These are phyloP conservation scores for Ramaria rubella DNA, from an alignment of 768 basidiomycete species.

Conservation along the genomic window DNA sequence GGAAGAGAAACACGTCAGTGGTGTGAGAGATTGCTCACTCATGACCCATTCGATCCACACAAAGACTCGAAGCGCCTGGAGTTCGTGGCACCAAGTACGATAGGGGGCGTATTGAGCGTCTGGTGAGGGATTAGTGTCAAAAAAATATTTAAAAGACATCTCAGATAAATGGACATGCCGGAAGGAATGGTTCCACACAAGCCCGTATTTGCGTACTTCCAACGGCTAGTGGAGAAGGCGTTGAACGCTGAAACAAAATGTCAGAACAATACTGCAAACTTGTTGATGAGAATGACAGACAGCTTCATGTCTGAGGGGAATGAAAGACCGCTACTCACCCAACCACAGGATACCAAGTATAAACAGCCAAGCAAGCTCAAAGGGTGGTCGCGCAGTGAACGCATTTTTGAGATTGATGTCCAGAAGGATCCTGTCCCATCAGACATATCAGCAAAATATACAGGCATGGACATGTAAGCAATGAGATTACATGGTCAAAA, in stretches of 20 bases:
- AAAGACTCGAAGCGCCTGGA: slow-evolving; percentile 49
- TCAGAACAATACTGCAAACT: no score
- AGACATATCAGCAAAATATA: background rate
- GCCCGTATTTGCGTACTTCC: slow-evolving; percentile 39
- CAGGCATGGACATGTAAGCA: background rate
- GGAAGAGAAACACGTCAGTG: slow-evolving; percentile 22
- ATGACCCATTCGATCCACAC: slow-evolving; percentile 54
- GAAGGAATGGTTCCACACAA: slow-evolving; percentile 42
- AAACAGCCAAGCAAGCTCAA: slow-evolving; percentile 41
- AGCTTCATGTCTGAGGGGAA: no score
- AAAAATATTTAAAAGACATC: background rate
- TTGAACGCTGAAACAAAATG: slow-evolving; percentile 39
- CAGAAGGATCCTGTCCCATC: slow-evolving; percentile 31
- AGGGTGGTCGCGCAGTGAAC: slow-evolving; percentile 40
- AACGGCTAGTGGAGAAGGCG: slow-evolving; percentile 54
- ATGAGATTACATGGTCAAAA: slow-evolving; percentile 36
- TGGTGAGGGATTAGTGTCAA: background rate
- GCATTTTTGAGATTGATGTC: slow-evolving; percentile 38
- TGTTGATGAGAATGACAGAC: no score
- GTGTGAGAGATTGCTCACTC: no score
- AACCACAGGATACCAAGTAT: slow-evolving; percentile 49
- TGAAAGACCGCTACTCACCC: slow-evolving; percentile 29
- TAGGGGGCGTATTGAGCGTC: slow-evolving; percentile 36
- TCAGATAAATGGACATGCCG: slow-evolving; percentile 27
- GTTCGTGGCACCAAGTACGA: slow-evolving; percentile 45